These are phyloP conservation scores for Leishmania major DNA, from an alignment of 208 protist genomes.

Conservation along the genomic window DNA sequence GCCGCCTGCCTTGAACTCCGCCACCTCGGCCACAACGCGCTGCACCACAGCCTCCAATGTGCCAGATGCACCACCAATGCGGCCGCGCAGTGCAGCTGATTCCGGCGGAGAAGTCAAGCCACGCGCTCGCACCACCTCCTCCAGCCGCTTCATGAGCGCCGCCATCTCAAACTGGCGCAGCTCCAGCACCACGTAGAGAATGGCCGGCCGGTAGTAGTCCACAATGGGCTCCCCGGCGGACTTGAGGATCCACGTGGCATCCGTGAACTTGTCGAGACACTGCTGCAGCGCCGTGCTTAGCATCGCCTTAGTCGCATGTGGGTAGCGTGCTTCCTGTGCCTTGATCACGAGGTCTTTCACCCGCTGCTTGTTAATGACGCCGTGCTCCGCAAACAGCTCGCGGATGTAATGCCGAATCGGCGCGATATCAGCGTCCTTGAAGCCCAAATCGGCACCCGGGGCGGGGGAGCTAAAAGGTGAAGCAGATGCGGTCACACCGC, in stretches of 20 bases:
- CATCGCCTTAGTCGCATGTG: constrained; percentile 74
- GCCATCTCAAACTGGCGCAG: constrained; percentile 65
- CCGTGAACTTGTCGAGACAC: constrained; percentile 77
- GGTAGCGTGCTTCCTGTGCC: constrained; percentile 62
- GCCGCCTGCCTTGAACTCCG: constrained; percentile 63
- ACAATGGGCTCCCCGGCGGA: constrained; percentile 62
- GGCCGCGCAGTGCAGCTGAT: constrained; percentile 14
- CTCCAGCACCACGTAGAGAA: constrained; percentile 63
- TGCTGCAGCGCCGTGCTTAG: constrained; percentile 72
- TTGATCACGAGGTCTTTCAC: constrained; percentile 82
- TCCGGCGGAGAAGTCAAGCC: constrained; percentile 19
- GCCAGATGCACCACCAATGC: not conserved
- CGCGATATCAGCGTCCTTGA: constrained; percentile 50
- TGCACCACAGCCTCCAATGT: constrained; percentile 38
- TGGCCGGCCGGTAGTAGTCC: constrained; percentile 70
- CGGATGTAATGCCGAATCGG: constrained; percentile 71
- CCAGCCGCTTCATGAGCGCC: constrained; percentile 39
- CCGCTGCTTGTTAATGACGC: constrained; percentile 83
- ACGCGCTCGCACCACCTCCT: constrained; percentile 24
- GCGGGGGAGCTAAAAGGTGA: constrained; percentile 19
- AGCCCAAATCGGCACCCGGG: not conserved
- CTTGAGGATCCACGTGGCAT: constrained; percentile 81
- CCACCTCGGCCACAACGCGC: constrained; percentile 75
- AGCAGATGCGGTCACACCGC: not conserved
- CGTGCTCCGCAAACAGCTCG: constrained; percentile 75